Base-by-base conservation (phyloP, 805 yeast species). In the Saturnispora silvae region DNA sequence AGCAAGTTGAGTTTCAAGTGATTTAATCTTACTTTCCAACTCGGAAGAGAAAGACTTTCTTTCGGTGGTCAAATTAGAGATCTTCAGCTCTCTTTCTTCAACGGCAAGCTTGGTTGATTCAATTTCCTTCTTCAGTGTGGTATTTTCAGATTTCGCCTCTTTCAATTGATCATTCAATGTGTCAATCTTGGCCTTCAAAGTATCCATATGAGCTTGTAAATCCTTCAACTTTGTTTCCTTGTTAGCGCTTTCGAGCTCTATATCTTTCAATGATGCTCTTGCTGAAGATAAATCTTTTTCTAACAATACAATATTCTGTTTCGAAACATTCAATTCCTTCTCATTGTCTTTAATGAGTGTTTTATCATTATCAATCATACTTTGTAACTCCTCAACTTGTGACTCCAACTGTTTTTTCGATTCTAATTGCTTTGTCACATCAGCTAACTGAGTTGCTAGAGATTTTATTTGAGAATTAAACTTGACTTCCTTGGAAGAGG, bases 401-500 rank as follows among this genome's bases (percentile, higher is more conserved):
- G 60, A 45, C n/a, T 56, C 55, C 7, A 68, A 43, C 25, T 49
- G 50, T 7, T 47, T 50, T 2, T 54, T 51, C 3, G 53, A 40
- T 4, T 51, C 42, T 4, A 50, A 42, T 25, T 56, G 47, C 19
- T 57, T 50, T 13, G 39, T 22, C 28, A 80, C 57, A 2, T 59
- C 49, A 31, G 67, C 67, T 18, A 84, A 59, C 40, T 79, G 72
- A 18, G 72, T 75, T 40, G 70, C 69, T 41, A 77, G 61, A 38
- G 68, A 72, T 40, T 72, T 72, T 4, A 75, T 64, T 50, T 75
- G 78, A 28, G 70, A 59, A 4, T 75, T 5, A 78, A 70, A 31
- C 77, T 82, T 42, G 65, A 52, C 39, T 35, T 57, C 59, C n/a
- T 49, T 42, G 11, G 53, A 41, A 14, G 45, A 48, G 2, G 50